Base-by-base conservation (phyloP, 139 green algal species). In the Chlamydomonas asymmetrica region DNA sequence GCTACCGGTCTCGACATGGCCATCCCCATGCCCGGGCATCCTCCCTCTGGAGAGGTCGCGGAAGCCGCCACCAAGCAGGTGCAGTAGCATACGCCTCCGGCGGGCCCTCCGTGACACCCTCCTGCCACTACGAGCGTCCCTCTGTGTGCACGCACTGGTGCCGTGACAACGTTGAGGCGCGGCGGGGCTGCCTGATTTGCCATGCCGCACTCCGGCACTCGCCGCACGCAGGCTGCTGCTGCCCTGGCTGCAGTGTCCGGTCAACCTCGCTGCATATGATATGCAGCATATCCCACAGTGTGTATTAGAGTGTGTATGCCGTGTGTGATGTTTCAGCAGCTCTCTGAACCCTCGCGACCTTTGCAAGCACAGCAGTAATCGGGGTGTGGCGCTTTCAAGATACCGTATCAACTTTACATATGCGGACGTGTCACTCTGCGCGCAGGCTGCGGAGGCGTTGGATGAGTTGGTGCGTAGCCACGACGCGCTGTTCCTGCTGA, bases 401-500 rank as follows among this genome's bases (percentile, higher is more conserved):
- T 27, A 63, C 25, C 56, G 27, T 8, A 27, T 63, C 22, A n/a
- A 57, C 48, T 22, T 57, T 18, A 18, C 48, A 57, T 34, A 23
- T 60, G 34, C 25, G 4, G 67, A 66, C 40, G 56, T 73, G 2
- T 54, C n/a, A 2, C 54, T 13, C 54, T 63, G 9, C 34, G 37
- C 73, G 38, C 82, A 88, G 80, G 76, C 74, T 9, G 34, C 63
- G 0, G 50, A 79, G 52, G 64, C 80, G 41, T 80, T 98, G 73
- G 78, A 94, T 37, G 41, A 69, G 8, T 77, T 95, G 37, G 79
- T 98, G 13, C 27, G 66, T 2, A 38, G 61, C 2, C 88, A 95
- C 63, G 96, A 99, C 75, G 90, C 87, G 3, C 87, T 98, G 20
- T 98, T 98, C 84, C 80, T 99, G 68, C 89, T 99, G 22, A 98